A percentile compares a stretch with the other conserved stretches of the same genome.
phyloP scores from a whole-genome alignment of 768 basidiomycete genomes.

The Boletus reticulatus region DNA sequence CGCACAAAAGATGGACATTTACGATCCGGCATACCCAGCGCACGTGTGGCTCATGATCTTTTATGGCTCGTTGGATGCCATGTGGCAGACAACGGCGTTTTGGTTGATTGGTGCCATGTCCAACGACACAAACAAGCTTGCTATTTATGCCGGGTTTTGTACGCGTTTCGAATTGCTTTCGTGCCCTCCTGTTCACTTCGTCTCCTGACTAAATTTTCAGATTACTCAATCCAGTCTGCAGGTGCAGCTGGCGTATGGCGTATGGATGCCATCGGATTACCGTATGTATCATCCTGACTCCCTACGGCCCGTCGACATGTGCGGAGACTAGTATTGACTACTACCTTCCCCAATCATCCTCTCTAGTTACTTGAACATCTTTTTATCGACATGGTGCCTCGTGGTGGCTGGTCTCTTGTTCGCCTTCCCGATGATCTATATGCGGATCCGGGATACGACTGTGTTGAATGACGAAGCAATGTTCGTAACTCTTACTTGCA shows the following conservation, averaged over 20 bases:
- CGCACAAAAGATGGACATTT: conserved; percentile 55
- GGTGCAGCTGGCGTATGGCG: conserved; percentile 73
- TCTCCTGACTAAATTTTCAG: conserved; percentile 24
- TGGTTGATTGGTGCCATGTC: conserved; percentile 85
- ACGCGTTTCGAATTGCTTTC: conserved; percentile 38
- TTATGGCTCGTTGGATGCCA: conserved; percentile 70
- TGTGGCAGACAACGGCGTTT: conserved; percentile 80
- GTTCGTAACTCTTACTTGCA: too few relatives aligned
- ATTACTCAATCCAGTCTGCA: conserved; percentile 74
- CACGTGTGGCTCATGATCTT: conserved; percentile 62
- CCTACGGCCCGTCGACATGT: too few relatives aligned
- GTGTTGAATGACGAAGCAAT: too few relatives aligned
- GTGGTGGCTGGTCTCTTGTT: conserved; percentile 61
- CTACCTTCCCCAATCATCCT: not conserved
- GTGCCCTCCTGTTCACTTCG: too few relatives aligned
- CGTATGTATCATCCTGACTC: conserved; percentile 32
- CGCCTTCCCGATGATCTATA: conserved; percentile 69
- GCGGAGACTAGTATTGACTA: too few relatives aligned
- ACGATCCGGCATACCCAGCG: conserved; percentile 13
- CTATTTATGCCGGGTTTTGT: conserved; percentile 80
- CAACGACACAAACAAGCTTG: conserved; percentile 73
- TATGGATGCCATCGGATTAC: conserved; percentile 59
- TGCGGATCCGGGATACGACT: conserved; percentile 37
- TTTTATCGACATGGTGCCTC: conserved; percentile 68
- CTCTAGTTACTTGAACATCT: conserved; percentile 60